Conservation (phyloP, 2,329 filamentous ascomycete genomes). For the Alternaria rosae region DNA sequence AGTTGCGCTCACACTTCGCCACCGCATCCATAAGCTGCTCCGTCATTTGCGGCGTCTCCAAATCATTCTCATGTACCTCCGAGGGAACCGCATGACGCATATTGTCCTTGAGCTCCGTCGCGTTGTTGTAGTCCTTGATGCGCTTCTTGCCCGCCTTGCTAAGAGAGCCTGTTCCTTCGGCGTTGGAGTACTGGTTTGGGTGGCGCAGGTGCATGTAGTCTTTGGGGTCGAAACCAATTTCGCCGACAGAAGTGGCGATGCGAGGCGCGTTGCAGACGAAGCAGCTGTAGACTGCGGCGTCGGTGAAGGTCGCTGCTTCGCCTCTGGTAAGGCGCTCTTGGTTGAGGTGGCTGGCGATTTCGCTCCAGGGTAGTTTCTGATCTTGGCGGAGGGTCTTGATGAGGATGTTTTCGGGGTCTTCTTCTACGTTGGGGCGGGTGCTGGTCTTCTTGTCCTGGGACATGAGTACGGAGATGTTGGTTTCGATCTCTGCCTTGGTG, state of each 20-base stretch:
- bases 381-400: constrained; percentile 44
- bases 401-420: constrained; percentile 42
- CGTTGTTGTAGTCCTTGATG: constrained; percentile 28
- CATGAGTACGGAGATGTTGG: constrained; percentile 21
- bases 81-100: constrained; percentile 20
- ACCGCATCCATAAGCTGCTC: constrained; percentile 40
- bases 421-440: constrained; percentile 11
- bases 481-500: constrained; percentile 24
- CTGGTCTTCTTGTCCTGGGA: background rate
- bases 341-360: constrained; percentile 40
- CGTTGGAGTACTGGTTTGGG: constrained; percentile 16
- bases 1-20: constrained; percentile 34
- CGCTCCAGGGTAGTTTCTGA: constrained; percentile 35
- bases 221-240: constrained; percentile 41
- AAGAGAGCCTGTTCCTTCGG: background rate
- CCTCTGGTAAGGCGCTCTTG: constrained; percentile 22
- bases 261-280: constrained; percentile 42
- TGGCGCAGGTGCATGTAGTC: constrained; percentile 46
- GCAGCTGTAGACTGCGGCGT: constrained; percentile 46
- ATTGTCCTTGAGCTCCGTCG: constrained; percentile 33
- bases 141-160: constrained; percentile 32
- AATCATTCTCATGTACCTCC: constrained; percentile 12
- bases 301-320: constrained; percentile 31
- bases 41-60: constrained; percentile 29
- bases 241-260: constrained; percentile 27